Base-by-base conservation (phyloP, 164 flowering plant genomes). In the Hamamelis virginiana region DNA sequence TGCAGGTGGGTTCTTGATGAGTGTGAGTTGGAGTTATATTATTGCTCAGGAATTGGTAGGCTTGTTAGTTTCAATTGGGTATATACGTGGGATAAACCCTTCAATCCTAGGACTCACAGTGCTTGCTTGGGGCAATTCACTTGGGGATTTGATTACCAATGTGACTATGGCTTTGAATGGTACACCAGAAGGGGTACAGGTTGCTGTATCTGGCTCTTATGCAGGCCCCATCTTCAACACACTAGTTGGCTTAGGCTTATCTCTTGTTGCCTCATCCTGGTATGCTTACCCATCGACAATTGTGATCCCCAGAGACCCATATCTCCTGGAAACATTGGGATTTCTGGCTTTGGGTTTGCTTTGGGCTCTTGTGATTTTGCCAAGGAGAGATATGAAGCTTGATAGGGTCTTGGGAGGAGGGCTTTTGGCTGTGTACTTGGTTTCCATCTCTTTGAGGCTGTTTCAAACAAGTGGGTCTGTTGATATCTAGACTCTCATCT, bases 211-310 rank as follows among this genome's bases (percentile, higher is more conserved):
- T 4, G 84, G 81, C 15, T 83, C 81, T 38, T 81, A 81, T 61
- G 86, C 86, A 0, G 83, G 86, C 10, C 86, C 86, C 25, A 79
- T 83, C 26, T 83, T 83, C 74, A 83, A 79, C 65, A 77, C 64
- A 0, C 55, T 83, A 25, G 67, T 81, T 47, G 81, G 84, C 0
- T 59, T 81, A 47, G 84, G 86, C 10, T 22, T 79, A 47, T 81
- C 84, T 0, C 74, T 83, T 27, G 71, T 79, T 21, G 52, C 65
- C 19, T 71, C 77, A 11, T 12, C 74, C 0, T 81, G 86, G 84
- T 2, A 51, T 18, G 47, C 10, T 0, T 66, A 75, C 47, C 84
- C 84, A 1, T 50, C 74, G 10, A 3, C 73, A 2, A 33, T 69
- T 41, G 61, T 47, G 44, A 72, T 83, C 52, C 75, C 80, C 0